Percentiles rank a stretch among this genome's conserved stretches.
phyloP scores from a whole-genome alignment of 2,329 filamentous ascomycete species.

The Calonectria honghensis region DNA sequence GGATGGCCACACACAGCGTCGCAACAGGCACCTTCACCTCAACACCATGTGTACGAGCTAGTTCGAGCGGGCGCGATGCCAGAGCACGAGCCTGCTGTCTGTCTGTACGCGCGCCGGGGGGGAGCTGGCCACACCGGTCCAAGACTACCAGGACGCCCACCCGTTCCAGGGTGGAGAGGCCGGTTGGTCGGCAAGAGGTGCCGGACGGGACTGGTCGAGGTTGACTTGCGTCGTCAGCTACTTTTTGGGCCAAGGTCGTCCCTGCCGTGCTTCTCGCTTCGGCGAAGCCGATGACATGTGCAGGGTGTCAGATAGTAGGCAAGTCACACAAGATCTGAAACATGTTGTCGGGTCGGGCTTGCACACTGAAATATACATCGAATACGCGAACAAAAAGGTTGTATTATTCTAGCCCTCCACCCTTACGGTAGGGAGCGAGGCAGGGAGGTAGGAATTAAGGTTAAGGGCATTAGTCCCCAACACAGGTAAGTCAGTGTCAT shows the following conservation, averaged over 20 bases:
- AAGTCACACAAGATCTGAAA: constrained; percentile 14
- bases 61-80: neutral
- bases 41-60: constrained; percentile 1
- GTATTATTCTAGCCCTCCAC: neutral
- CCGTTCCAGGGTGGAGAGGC: neutral
- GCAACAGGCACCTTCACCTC: neutral
- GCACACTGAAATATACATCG: neutral
- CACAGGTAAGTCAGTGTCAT: neutral
- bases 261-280: neutral
- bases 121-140: constrained; percentile 5
- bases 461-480: neutral
- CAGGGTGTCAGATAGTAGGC: constrained; percentile 5
- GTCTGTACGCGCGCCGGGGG: neutral
- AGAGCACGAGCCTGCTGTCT: constrained; percentile 16
- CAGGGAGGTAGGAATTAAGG: neutral
- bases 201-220: neutral
- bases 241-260: neutral
- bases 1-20: neutral
- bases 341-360: neutral
- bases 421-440: neutral
- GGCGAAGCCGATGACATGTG: constrained; percentile 13
- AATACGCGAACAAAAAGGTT: constrained; percentile 5
- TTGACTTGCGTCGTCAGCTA: constrained; percentile 16
- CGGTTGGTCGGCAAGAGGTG: neutral
- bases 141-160: neutral